A percentile compares a stretch with the other conserved stretches of the same genome.
These are phyloP conservation scores for Starmerella ratchasimensis DNA, from an alignment of 805 yeast genomes.

Conservation along the genomic window DNA sequence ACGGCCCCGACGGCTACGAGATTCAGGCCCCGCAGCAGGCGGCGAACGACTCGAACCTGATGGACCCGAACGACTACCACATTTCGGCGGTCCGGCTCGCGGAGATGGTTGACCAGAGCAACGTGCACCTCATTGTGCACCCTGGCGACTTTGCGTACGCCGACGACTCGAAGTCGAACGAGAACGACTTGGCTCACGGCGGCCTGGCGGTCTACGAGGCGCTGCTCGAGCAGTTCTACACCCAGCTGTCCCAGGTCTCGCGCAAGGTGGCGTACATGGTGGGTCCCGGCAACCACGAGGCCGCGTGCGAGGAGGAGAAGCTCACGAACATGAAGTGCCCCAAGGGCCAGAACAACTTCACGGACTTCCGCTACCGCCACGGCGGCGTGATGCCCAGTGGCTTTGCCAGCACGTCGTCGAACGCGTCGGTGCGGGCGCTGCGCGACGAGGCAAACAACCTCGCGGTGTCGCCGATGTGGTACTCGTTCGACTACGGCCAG, in stretches of 20 bases:
- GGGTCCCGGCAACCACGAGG: slow-evolving; percentile 6
- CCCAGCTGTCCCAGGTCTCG: slow-evolving; percentile 1
- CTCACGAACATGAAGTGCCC: slow-evolving; percentile 1
- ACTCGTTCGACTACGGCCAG: slow-evolving; percentile 5
- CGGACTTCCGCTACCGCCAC: slow-evolving; percentile 3
- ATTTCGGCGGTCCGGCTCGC: slow-evolving; percentile 2
- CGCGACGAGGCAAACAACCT: slow-evolving; percentile 2
- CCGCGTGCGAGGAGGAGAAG: slow-evolving; percentile 3
- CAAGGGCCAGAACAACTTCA: slow-evolving; percentile 7
- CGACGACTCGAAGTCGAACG: not conserved
- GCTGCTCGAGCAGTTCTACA: slow-evolving; percentile 3
- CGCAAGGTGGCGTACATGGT: slow-evolving; percentile 1
- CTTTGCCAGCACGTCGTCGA: slow-evolving; percentile 3
- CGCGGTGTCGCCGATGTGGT: slow-evolving; percentile 6
- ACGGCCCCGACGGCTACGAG: slow-evolving; percentile 3
- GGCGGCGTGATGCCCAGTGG: slow-evolving; percentile 3
- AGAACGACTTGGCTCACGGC: slow-evolving; percentile 1
- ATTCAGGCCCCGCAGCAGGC: slow-evolving; percentile 1
- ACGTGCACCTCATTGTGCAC: slow-evolving; percentile 1
- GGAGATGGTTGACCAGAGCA: slow-evolving; percentile 1
- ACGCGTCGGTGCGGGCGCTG: not conserved
- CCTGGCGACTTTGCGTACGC: slow-evolving; percentile 9
- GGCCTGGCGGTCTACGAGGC: slow-evolving; percentile 3
- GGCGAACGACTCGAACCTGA: not conserved
- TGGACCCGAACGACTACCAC: slow-evolving; percentile 5